These are phyloP conservation scores for Triticum urartu DNA, from an alignment of 176 grass and related monocot genomes.

Conservation along the genomic window DNA sequence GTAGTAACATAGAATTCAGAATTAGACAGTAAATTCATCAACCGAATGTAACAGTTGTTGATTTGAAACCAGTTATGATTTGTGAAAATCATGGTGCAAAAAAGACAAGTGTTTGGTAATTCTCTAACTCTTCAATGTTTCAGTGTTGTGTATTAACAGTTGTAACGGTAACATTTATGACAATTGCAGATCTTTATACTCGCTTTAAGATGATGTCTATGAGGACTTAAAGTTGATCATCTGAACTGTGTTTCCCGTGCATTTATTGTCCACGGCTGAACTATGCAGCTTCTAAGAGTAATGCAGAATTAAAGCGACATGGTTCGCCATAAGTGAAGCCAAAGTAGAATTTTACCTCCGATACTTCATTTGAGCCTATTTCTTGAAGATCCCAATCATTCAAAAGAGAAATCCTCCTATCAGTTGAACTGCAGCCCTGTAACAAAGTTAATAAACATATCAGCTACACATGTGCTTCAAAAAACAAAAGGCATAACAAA, in stretches of 20 bases:
- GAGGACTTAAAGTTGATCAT: background rate
- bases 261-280: background rate
- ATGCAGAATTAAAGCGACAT: background rate
- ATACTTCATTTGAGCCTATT: constrained; percentile 79
- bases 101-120: background rate
- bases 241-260: background rate
- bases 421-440: constrained; percentile 86
- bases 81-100: constrained; percentile 11
- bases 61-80: background rate
- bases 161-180: background rate
- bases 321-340: constrained; percentile 1
- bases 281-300: background rate
- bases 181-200: background rate
- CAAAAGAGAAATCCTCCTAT: constrained; percentile 66
- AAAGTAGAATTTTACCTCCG: constrained; percentile 65
- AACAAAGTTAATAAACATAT: constrained; percentile 17
- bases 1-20: background rate
- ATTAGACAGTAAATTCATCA: background rate
- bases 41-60: background rate
- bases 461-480: constrained; percentile 1
- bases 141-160: background rate
- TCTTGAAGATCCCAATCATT: constrained; percentile 99
- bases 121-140: background rate
- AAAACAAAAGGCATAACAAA: constrained; percentile 19
- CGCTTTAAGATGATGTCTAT: background rate